Percentiles rank a stretch among this genome's conserved stretches.
These are phyloP conservation scores for Rhodotorula sp. DNA, from an alignment of 1,284 basidiomycete species.

Conservation along the genomic window DNA sequence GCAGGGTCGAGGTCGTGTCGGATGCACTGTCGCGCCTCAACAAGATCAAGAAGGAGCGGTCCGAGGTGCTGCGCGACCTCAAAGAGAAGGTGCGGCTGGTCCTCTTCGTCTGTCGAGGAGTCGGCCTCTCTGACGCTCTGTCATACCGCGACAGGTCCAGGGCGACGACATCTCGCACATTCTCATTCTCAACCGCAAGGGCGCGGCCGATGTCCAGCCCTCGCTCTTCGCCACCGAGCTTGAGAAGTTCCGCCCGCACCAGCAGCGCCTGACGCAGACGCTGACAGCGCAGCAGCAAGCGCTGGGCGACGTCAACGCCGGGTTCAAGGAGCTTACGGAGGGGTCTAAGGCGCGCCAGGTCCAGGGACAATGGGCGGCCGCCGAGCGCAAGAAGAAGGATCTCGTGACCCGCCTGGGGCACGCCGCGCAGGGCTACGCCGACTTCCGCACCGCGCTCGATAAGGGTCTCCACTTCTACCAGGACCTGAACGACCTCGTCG, in stretches of 20 bases:
- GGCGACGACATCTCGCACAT: constrained; percentile 94
- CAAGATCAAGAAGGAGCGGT: constrained; percentile 80
- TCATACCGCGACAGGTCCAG: constrained; percentile 66
- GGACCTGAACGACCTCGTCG: constrained; percentile 70
- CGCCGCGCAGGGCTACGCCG: constrained; percentile 79
- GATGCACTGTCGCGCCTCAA: constrained; percentile 72
- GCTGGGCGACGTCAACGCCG: constrained; percentile 66
- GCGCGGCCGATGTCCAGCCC: constrained; percentile 69
- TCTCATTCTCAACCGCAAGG: constrained; percentile 82
- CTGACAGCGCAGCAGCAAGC: constrained; percentile 72
- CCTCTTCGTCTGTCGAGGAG: background rate
- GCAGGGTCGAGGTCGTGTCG: constrained; percentile 72
- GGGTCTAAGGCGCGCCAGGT: constrained; percentile 68
- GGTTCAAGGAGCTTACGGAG: constrained; percentile 72
- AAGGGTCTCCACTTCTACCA: constrained; percentile 87
- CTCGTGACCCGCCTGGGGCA: constrained; percentile 68
- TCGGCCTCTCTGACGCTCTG: background rate
- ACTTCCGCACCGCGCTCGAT: constrained; percentile 80
- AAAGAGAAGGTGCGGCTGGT: constrained; percentile 73
- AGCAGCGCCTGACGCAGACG: constrained; percentile 73
- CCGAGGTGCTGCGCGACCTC: constrained; percentile 83
- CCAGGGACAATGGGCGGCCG: constrained; percentile 74
- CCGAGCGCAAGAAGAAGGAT: constrained; percentile 73
- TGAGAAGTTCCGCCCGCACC: constrained; percentile 92
- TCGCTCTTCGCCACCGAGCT: constrained; percentile 88